These are phyloP conservation scores for Kandelia obovata DNA, from an alignment of 345 rosid genomes.

Conservation along the genomic window DNA sequence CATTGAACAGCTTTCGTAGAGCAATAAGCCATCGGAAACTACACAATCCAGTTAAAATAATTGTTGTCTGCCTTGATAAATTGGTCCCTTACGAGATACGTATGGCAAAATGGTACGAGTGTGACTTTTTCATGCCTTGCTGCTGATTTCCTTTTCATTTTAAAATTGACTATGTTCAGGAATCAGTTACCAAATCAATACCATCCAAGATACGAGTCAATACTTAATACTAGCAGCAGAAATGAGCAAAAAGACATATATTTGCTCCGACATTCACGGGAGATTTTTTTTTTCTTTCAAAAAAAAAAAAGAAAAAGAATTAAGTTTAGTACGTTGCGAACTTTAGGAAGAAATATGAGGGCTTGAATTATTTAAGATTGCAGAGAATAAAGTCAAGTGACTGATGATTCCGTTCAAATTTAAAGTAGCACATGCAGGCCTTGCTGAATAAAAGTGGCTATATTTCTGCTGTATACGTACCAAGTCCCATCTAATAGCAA, in stretches of 20 bases:
- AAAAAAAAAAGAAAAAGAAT: not conserved
- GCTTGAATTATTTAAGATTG: constrained; percentile 11
- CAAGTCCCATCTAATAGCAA: not conserved
- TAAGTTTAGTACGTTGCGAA: constrained; percentile 3
- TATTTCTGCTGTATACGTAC: not conserved
- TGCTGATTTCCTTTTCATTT: not conserved
- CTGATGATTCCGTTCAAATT: constrained; percentile 29
- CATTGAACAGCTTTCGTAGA: not conserved
- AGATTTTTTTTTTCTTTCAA: not conserved
- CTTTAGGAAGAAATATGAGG: constrained; percentile 21
- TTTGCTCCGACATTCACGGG: constrained; percentile 23
- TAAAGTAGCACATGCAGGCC: constrained; percentile 43
- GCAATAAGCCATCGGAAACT: not conserved
- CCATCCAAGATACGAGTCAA: constrained; percentile 20
- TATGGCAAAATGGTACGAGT: too few species aligned
- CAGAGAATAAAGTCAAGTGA: constrained; percentile 33
- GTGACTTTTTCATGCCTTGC: not conserved
- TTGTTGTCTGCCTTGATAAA: not conserved
- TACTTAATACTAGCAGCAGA: not conserved
- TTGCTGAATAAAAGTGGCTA: constrained; percentile 9
- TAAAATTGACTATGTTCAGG: not conserved
- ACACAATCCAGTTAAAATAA: not conserved
- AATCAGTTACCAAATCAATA: not conserved
- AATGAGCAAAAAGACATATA: constrained; percentile 4
- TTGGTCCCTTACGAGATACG: too few species aligned